Evolutionary conservation across 2,329 filamentous ascomycete species (phyloP), one percentile per base, ranked within the genome.

Genomic region (Epichloe sibirici): DNA sequence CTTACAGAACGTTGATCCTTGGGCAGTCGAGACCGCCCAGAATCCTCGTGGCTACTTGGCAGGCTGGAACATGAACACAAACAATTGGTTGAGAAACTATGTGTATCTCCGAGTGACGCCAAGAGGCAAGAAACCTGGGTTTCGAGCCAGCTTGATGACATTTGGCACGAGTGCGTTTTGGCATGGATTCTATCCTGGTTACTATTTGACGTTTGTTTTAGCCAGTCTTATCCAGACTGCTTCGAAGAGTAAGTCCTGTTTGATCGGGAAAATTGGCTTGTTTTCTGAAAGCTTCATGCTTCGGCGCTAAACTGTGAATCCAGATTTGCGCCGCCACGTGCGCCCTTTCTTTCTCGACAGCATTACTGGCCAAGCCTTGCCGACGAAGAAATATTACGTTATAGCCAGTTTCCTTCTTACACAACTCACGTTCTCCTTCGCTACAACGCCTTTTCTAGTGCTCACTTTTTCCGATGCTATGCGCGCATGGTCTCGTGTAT

Each of bases 41-140:
- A 98, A 97, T 66, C 87, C 88, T n/a, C 83, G 91, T 51, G 90
- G 82, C 2, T 97, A 93, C 62, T 77, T 98, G 3, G 91, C 85
- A 48, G 86, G 82, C 62, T 98, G 93, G 93, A 98, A 98, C 68
- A 95, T 96, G 73, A 97, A 97, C 69, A 98, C 93, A 12, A 98
- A 96, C 67, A 82, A 88, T 62, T 98, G 93, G 93, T 74, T 98
- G 56, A 82, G 90, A 46, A 95, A 97, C 68, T 98, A 96, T 65
- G 78, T 98, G 60, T 98, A 97, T 65, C 77, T 98, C 47, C 84
- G 93, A 25, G 93, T 98, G 3, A 98, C 93, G 0, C 93, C 93
- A 0, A 86, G 87, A 60, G 93, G 93, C 51, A 93, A 90, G 75
- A 98, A 97, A 68, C 93, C 93, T 9, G 93, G 93, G 1, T 98